phyloP scores from a whole-genome alignment of 805 yeast genomes.

The Cyberlindnera sargentensis region DNA sequence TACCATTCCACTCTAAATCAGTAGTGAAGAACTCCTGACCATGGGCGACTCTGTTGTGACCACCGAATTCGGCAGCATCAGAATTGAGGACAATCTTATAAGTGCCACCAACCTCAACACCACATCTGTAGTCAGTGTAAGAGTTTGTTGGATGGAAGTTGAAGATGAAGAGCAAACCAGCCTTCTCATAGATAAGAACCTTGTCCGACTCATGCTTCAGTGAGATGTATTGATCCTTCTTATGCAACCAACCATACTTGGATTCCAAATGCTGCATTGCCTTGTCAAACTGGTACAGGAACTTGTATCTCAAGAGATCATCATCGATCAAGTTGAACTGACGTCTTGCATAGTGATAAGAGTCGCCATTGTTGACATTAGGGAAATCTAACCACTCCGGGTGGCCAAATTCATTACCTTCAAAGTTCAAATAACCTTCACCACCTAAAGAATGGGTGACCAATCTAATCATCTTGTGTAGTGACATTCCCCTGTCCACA shows the following conservation, averaged over 20 bases:
- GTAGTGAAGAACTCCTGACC: slow-evolving; percentile 57
- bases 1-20: slow-evolving; percentile 71
- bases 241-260: slow-evolving; percentile 61
- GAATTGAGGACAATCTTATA: slow-evolving; percentile 71
- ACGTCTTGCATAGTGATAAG: slow-evolving; percentile 90
- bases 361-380: slow-evolving; percentile 76
- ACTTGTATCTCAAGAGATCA: slow-evolving; percentile 69
- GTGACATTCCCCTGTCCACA: slow-evolving; percentile 82
- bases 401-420: slow-evolving; percentile 97
- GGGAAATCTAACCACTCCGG: slow-evolving; percentile 99
- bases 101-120: slow-evolving; percentile 75
- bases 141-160: slow-evolving; percentile 86
- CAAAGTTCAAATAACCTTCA: slow-evolving; percentile 92
- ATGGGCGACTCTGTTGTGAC: slow-evolving; percentile 67
- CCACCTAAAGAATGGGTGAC: slow-evolving; percentile 91
- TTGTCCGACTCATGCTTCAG: slow-evolving; percentile 86
- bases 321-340: slow-evolving; percentile 88
- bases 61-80: slow-evolving; percentile 69
- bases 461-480: slow-evolving; percentile 87
- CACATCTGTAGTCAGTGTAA: slow-evolving; percentile 80
- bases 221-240: slow-evolving; percentile 74
- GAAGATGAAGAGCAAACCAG: slow-evolving; percentile 76
- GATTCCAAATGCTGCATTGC: slow-evolving; percentile 77
- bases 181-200: slow-evolving; percentile 82
- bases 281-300: slow-evolving; percentile 72